Evolutionary conservation across 2,329 filamentous ascomycete genomes (phyloP), one percentile per base, ranked within the genome.

Genomic region (Aureobasidium mangrovei): DNA sequence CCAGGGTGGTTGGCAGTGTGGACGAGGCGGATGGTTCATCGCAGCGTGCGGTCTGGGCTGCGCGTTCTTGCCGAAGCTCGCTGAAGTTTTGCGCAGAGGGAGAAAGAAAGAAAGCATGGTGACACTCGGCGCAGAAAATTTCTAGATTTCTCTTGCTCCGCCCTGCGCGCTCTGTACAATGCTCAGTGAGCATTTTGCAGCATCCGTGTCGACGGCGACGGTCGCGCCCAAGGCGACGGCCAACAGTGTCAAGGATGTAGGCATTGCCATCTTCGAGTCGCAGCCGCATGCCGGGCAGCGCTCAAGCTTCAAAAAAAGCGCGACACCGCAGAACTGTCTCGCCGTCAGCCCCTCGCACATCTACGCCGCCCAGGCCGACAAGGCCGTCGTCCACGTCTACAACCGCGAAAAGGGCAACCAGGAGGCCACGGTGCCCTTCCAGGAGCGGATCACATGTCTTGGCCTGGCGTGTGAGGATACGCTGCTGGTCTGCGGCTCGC

Each of bases 351-450:
- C 81, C 42, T 84, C 84, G 24, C 93, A 98, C 67, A 78, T 97
- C 44, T 98, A 95, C 67, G 86, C 91, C 3, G 91, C 89, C 3
- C 93, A 98, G 69, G 79, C 86, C 47, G 90, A 91, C 60, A 97
- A 95, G 70, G 88, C 90, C 0, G 87, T 95, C 40, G 80, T 98
- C 1, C 88, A 97, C 71, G 89, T 98, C 54, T 98, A 97, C 71
- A 91, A 81, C 56, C 80, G 90, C 54, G 78, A 83, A 56, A 86
- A 87, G 59, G 87, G 87, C 29, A 93, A 87, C 62, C 90, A 96
- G 66, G 91, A 97, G 71, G 86, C 88, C 5, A 80, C 88, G 18
- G 82, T 97, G 24, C 86, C 91, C 0, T 95, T 98, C 63, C 84
- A 86, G 0, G 91, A 97, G 70, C 81, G 84, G 63, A 88, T 98